phyloP scores from a whole-genome alignment of 179 eudicot species.

The Silene noctiflora region DNA sequence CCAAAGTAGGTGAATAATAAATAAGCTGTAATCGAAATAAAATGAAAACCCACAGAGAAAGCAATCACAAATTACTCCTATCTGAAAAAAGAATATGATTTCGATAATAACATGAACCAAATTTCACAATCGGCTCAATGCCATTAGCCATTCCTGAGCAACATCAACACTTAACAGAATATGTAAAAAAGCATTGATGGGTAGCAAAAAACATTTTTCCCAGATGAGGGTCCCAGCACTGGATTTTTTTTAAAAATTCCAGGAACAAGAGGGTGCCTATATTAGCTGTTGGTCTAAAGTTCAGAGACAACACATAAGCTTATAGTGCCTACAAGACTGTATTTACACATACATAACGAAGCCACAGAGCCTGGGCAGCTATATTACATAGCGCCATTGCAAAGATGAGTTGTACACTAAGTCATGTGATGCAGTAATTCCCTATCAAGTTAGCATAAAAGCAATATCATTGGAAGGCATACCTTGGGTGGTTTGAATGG shows the following conservation, averaged over 20 bases:
- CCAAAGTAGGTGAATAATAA: too few relatives aligned
- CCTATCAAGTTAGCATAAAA: neutral
- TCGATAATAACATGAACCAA: neutral
- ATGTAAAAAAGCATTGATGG: neutral
- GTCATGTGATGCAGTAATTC: too few relatives aligned
- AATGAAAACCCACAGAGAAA: neutral
- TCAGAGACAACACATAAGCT: neutral
- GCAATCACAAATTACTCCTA: neutral
- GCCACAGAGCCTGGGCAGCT: too few relatives aligned
- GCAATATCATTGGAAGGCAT: neutral
- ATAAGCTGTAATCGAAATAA: too few relatives aligned
- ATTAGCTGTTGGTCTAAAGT: too few relatives aligned
- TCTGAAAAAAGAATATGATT: neutral
- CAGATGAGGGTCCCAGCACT: neutral
- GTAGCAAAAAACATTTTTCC: neutral
- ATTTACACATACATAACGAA: neutral
- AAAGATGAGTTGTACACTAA: neutral
- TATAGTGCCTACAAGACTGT: neutral
- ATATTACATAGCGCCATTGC: neutral
- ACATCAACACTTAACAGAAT: neutral
- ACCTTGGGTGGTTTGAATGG: conserved; percentile 46
- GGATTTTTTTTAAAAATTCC: neutral
- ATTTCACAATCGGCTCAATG: neutral
- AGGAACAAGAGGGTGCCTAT: neutral
- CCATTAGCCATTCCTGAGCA: neutral